Conservation (phyloP, 2,329 filamentous ascomycete genomes). For the Alternaria panax region DNA sequence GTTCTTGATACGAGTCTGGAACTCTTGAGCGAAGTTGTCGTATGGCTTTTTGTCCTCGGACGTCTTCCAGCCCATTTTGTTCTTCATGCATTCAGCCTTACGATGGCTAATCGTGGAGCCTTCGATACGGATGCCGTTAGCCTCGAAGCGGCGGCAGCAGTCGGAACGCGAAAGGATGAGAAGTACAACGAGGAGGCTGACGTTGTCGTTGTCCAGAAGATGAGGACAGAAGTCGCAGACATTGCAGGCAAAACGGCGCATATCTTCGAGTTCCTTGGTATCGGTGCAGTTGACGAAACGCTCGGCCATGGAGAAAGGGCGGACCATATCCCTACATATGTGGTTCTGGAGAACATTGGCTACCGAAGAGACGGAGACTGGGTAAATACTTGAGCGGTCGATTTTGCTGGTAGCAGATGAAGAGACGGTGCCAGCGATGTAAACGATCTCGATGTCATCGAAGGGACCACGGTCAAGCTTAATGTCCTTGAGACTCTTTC, state of each 20-base stretch:
- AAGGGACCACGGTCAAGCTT: constrained; percentile 42
- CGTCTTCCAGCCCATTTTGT: constrained; percentile 46
- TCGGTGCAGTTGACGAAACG: constrained; percentile 45
- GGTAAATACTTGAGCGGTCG: constrained; percentile 45
- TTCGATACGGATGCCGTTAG: constrained; percentile 50
- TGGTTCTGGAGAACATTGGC: constrained; percentile 44
- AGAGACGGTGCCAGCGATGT: constrained; percentile 48
- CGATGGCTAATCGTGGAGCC: constrained; percentile 49
- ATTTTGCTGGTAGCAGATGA: constrained; percentile 47
- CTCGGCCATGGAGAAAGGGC: constrained; percentile 45
- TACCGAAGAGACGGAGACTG: constrained; percentile 45
- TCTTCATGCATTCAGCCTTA: constrained; percentile 50
- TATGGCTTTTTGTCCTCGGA: constrained; percentile 46
- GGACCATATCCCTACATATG: constrained; percentile 46
- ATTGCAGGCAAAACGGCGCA: constrained; percentile 46
- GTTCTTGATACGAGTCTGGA: constrained; percentile 48
- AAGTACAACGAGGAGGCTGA: constrained; percentile 46
- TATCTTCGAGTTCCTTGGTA: constrained; percentile 39
- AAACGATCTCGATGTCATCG: constrained; percentile 50
- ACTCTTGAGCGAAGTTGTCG: constrained; percentile 44
- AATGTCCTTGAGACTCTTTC: constrained; percentile 28
- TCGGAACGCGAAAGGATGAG: constrained; percentile 48
- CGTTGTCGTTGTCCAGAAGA: constrained; percentile 50
- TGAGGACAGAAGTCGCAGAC: constrained; percentile 50
- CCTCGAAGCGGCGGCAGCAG: constrained; percentile 45